phyloP scores from a whole-genome alignment of 192 early-diverging fungal genomes.

The Backusella westeae region DNA sequence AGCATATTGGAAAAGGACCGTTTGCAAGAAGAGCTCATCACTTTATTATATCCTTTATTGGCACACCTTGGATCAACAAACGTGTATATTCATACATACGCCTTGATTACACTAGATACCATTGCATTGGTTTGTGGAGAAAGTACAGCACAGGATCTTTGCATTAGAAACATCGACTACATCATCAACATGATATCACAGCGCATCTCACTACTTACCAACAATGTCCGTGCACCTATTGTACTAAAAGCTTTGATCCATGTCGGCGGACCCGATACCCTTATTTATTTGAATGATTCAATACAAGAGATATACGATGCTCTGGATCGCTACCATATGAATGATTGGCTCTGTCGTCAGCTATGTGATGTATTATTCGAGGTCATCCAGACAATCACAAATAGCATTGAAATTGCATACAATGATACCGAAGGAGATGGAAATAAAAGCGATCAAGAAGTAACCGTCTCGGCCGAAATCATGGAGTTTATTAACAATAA shows the following conservation, averaged over 20 bases:
- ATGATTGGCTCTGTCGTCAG: slow-evolving; percentile 39
- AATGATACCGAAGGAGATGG: neutral
- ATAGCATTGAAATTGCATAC: neutral
- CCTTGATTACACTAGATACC: slow-evolving; percentile 39
- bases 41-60: slow-evolving; percentile 41
- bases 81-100: slow-evolving; percentile 39
- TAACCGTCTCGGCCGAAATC: neutral
- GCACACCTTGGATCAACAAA: slow-evolving; percentile 45
- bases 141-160: slow-evolving; percentile 32
- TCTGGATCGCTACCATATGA: slow-evolving; percentile 47
- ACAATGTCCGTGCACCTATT: slow-evolving; percentile 47
- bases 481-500: neutral
- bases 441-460: neutral
- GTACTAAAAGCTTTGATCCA: slow-evolving; percentile 51
- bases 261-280: slow-evolving; percentile 38
- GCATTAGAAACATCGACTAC: slow-evolving; percentile 52
- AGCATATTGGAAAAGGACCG: neutral
- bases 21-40: slow-evolving; percentile 38
- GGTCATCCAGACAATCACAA: slow-evolving; percentile 8
- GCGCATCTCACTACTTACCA: slow-evolving; percentile 32
- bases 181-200: slow-evolving; percentile 47
- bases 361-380: slow-evolving; percentile 31
- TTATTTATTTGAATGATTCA: slow-evolving; percentile 51
- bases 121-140: slow-evolving; percentile 40
- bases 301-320: slow-evolving; percentile 58